phyloP scores from a whole-genome alignment of 2,329 filamentous ascomycete species.

The Aquanectria penicillioides region DNA sequence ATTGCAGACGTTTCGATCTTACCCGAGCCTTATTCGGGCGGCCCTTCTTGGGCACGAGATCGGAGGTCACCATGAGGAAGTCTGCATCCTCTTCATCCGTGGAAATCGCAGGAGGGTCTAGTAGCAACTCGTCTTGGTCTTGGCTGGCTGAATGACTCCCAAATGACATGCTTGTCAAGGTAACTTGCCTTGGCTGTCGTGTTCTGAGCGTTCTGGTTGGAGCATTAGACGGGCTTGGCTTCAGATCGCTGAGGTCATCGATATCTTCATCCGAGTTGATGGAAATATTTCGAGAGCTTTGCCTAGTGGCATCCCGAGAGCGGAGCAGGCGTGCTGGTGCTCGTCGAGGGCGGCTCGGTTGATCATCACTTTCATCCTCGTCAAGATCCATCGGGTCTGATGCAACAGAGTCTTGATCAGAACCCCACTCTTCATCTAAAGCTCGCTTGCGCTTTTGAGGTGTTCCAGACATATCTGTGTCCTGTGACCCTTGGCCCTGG shows the following conservation, averaged over 20 bases:
- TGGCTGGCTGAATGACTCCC: conserved; percentile 33
- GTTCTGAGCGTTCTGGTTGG: conserved; percentile 37
- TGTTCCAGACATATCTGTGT: conserved; percentile 28
- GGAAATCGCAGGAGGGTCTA: conserved; percentile 40
- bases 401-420: conserved; percentile 34
- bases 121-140: conserved; percentile 47
- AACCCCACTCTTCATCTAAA: conserved; percentile 42
- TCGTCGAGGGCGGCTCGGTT: conserved; percentile 18
- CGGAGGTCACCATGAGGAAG: conserved; percentile 50
- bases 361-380: conserved; percentile 36
- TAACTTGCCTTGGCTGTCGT: conserved; percentile 40
- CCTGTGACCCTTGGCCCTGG: conserved; percentile 20
- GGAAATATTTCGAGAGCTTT: conserved; percentile 20
- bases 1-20: conserved; percentile 33
- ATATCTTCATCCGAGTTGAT: conserved; percentile 31
- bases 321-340: conserved; percentile 34
- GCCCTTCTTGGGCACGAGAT: conserved; percentile 42
- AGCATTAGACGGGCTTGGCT: conserved; percentile 8
- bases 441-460: conserved; percentile 46
- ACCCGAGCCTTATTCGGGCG: conserved; percentile 34
- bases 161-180: conserved; percentile 37
- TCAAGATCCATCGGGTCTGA: conserved; percentile 43
- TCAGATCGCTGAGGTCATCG: conserved; percentile 28
- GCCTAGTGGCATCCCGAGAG: conserved; percentile 36
- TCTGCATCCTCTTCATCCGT: conserved; percentile 48